A percentile compares a stretch with the other conserved stretches of the same genome.
These are phyloP conservation scores for Thalassiosira mediterranea DNA, from an alignment of 352 stramenopile genomes.

Conservation along the genomic window DNA sequence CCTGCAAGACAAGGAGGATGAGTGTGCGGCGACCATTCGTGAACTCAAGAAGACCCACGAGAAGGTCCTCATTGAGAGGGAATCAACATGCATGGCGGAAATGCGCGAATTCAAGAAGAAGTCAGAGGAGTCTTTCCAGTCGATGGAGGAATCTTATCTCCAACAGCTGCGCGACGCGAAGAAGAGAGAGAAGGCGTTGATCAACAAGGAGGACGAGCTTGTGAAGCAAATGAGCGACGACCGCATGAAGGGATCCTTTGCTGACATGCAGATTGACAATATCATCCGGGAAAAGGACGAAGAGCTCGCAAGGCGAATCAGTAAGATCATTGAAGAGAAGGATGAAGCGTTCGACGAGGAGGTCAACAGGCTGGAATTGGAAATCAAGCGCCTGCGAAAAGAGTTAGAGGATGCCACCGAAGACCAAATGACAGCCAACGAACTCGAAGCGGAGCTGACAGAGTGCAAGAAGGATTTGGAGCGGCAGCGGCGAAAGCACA, in stretches of 20 bases:
- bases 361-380: slow-evolving; percentile 12
- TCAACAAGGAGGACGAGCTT: slow-evolving; percentile 29
- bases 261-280: slow-evolving; percentile 28
- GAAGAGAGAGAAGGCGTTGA: slow-evolving; percentile 28
- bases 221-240: slow-evolving; percentile 29
- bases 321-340: slow-evolving; percentile 22
- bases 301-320: slow-evolving; percentile 16
- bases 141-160: slow-evolving; percentile 38
- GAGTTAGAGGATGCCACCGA: slow-evolving; percentile 17
- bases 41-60: slow-evolving; percentile 45
- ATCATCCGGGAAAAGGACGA: slow-evolving; percentile 25
- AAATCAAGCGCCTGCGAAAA: slow-evolving; percentile 30
- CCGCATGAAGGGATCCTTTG: slow-evolving; percentile 29
- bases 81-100: slow-evolving; percentile 28
- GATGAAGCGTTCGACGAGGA: slow-evolving; percentile 31
- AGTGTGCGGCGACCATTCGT: slow-evolving; percentile 21
- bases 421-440: slow-evolving; percentile 11
- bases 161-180: slow-evolving; percentile 30
- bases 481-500: slow-evolving; percentile 37
- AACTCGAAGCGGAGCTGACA: slow-evolving; percentile 23
- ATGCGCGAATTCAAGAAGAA: slow-evolving; percentile 38
- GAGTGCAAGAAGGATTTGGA: slow-evolving; percentile 46
- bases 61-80: slow-evolving; percentile 23
- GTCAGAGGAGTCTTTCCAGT: slow-evolving; percentile 1
- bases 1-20: slow-evolving; percentile 46